Percentiles rank a stretch among this genome's conserved stretches.
phyloP scores from a whole-genome alignment of 2,329 filamentous ascomycete genomes.

The Trichoderma simmonsii region DNA sequence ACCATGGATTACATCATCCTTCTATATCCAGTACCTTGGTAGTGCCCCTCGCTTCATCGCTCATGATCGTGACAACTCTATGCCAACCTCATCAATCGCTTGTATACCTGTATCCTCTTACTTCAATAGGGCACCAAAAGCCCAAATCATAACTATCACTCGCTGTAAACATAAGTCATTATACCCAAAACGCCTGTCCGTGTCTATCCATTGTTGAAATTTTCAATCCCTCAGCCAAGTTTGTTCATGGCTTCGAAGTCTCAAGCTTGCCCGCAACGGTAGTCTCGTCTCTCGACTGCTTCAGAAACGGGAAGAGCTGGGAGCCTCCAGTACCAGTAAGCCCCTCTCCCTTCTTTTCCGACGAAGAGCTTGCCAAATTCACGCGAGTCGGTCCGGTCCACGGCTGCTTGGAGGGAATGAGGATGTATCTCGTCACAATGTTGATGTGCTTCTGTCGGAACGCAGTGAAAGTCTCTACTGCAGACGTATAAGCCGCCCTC shows the following conservation, averaged over 20 bases:
- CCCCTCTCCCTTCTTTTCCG: slow-evolving; percentile 38
- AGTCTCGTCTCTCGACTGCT: slow-evolving; percentile 85
- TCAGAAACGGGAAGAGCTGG: slow-evolving; percentile 81
- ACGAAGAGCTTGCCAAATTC: slow-evolving; percentile 47
- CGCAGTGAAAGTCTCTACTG: slow-evolving; percentile 68
- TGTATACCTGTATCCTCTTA: not conserved
- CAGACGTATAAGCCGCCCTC: slow-evolving; percentile 60
- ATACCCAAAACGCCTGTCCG: not conserved
- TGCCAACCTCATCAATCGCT: not conserved
- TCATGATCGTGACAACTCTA: not conserved
- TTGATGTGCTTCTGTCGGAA: slow-evolving; percentile 85
- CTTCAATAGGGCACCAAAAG: not conserved
- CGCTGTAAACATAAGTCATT: not conserved
- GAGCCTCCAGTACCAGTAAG: slow-evolving; percentile 86
- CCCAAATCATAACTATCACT: not conserved
- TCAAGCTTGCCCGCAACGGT: slow-evolving; percentile 35
- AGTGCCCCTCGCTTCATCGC: not conserved
- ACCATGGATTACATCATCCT: not conserved
- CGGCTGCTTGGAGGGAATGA: slow-evolving; percentile 64
- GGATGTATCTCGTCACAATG: slow-evolving; percentile 87
- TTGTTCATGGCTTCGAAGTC: not conserved
- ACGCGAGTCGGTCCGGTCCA: slow-evolving; percentile 28
- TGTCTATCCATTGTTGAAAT: not conserved
- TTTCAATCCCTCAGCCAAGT: not conserved
- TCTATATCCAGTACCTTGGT: not conserved